phyloP scores from a whole-genome alignment of 257 asterid species.

The Lavandula angustifolia region DNA sequence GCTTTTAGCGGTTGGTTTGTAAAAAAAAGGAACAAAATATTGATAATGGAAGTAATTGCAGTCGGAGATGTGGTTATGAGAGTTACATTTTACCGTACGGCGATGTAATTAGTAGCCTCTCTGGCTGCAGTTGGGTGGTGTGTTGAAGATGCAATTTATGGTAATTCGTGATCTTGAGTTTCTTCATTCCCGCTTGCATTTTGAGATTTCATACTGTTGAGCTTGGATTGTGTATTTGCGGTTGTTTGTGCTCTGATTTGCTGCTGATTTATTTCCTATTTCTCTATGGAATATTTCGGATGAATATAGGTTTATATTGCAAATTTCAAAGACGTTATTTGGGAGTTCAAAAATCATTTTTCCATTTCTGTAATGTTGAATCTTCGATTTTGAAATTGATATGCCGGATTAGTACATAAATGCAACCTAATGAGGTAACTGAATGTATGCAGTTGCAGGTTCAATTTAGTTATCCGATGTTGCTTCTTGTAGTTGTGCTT shows the following conservation, averaged over 20 bases:
- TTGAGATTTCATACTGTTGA: background rate
- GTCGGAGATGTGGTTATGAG: conserved; percentile 20
- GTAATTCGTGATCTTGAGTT: conserved; percentile 21
- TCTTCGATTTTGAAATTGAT: conserved; percentile 15
- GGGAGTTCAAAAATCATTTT: background rate
- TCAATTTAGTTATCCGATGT: background rate
- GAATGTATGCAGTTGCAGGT: conserved; percentile 11
- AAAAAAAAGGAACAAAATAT: background rate
- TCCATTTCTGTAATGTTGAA: conserved; percentile 15
- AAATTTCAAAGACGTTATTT: background rate
- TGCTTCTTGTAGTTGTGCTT: conserved; percentile 8
- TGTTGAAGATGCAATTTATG: background rate
- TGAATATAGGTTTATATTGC: background rate
- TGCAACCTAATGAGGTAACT: conserved; percentile 17
- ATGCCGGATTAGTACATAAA: conserved; percentile 1
- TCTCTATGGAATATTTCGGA: background rate
- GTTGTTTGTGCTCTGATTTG: conserved; percentile 2
- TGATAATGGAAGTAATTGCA: conserved; percentile 14
- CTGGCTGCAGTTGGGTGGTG: conserved; percentile 6
- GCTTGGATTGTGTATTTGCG: conserved; percentile 6
- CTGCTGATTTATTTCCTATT: conserved; percentile 1
- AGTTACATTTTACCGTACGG: conserved; percentile 15
- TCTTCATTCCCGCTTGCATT: conserved; percentile 12
- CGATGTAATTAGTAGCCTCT: conserved; percentile 14
- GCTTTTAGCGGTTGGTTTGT: conserved; percentile 3